Percentiles rank a stretch among this genome's conserved stretches.
Evolutionary conservation across 768 basidiomycete genomes (phyloP).

Genomic region (Amanita molliuscula): DNA sequence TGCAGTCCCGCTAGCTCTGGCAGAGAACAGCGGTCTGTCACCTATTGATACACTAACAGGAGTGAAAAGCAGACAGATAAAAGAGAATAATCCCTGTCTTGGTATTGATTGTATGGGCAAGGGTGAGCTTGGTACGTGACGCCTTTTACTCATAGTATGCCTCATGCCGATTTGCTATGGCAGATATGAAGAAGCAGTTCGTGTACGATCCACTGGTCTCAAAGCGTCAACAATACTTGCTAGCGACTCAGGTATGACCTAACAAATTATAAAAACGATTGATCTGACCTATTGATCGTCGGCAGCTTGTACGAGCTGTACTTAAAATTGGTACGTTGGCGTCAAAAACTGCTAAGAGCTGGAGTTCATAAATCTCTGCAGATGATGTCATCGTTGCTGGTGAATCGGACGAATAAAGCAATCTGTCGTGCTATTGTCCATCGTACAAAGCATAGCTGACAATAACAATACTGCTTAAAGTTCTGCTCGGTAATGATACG

Average conservation of each 20-base stretch:
- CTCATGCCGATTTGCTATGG: background rate
- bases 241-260: slow-evolving; percentile 80
- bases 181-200: slow-evolving; percentile 97
- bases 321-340: slow-evolving; percentile 67
- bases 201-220: slow-evolving; percentile 97
- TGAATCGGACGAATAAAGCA: slow-evolving; percentile 51
- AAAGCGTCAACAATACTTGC: slow-evolving; percentile 91
- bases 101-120: slow-evolving; percentile 89
- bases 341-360: background rate
- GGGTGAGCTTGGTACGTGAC: slow-evolving; percentile 70
- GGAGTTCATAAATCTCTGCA: slow-evolving; percentile 17
- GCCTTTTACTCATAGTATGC: background rate
- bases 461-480: background rate
- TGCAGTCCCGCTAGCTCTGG: slow-evolving; percentile 89
- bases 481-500: background rate
- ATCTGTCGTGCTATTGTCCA: background rate
- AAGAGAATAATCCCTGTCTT: slow-evolving; percentile 72
- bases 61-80: slow-evolving; percentile 88
- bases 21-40: slow-evolving; percentile 93
- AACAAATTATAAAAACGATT: too few species aligned
- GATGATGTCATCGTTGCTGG: slow-evolving; percentile 76
- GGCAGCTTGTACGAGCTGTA: slow-evolving; percentile 72
- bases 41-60: slow-evolving; percentile 97
- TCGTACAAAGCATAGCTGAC: background rate
- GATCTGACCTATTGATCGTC: slow-evolving; percentile 2